A percentile compares a stretch with the other conserved stretches of the same genome.
These are phyloP conservation scores for Pseudogymnoascus sp. DNA, from an alignment of 2,329 filamentous ascomycete species.

Conservation along the genomic window DNA sequence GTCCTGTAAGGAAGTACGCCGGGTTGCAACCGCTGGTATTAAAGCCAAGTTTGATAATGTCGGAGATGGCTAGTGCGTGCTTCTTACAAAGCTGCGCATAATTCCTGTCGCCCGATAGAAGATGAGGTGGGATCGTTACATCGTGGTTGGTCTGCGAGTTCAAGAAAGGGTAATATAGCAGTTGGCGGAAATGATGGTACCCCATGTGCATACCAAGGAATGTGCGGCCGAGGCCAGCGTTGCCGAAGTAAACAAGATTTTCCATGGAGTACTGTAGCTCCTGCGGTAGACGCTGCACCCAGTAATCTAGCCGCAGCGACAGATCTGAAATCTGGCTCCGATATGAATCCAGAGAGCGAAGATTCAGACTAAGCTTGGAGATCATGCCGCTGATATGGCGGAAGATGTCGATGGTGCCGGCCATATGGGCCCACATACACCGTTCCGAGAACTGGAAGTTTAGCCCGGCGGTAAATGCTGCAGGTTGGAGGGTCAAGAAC, in stretches of 20 bases:
- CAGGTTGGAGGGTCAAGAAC: conserved; percentile 11
- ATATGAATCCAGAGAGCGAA: not conserved
- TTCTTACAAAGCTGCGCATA: conserved; percentile 25
- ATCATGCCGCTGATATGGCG: conserved; percentile 12
- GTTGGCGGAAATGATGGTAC: conserved; percentile 36
- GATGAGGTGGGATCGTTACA: conserved; percentile 9
- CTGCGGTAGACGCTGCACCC: conserved; percentile 27
- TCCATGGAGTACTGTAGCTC: conserved; percentile 29
- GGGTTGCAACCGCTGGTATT: conserved; percentile 29
- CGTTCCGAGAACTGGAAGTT: not conserved
- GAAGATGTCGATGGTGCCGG: conserved; percentile 14
- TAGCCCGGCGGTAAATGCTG: not conserved
- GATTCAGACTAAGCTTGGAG: not conserved
- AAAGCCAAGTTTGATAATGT: conserved; percentile 31
- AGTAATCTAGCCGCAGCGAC: conserved; percentile 26
- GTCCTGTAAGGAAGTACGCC: conserved; percentile 34
- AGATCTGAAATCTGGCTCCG: conserved; percentile 15
- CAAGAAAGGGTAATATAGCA: conserved; percentile 39
- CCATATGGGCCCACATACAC: conserved; percentile 17
- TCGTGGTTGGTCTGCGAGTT: conserved; percentile 18
- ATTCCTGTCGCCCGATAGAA: conserved; percentile 20
- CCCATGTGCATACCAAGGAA: conserved; percentile 38
- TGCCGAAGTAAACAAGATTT: conserved; percentile 30
- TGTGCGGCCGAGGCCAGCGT: conserved; percentile 31
- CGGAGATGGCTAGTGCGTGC: conserved; percentile 26